Percentiles rank a stretch among this genome's conserved stretches.
Evolutionary conservation across 1,284 basidiomycete genomes (phyloP).

Genomic region (Boletus mariae): DNA sequence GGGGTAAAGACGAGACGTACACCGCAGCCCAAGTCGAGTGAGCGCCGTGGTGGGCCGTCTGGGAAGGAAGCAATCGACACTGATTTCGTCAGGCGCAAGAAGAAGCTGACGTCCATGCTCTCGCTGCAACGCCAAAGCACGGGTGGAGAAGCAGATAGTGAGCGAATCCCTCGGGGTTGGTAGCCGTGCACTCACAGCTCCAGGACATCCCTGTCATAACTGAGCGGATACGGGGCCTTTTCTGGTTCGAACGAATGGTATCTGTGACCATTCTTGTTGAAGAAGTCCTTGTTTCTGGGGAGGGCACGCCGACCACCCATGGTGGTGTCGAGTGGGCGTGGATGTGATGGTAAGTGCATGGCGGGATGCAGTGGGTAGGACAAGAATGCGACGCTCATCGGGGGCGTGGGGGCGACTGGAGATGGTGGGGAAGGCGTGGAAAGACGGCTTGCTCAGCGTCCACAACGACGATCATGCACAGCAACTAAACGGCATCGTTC

Average conservation of each 20-base stretch:
- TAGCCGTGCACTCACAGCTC: constrained; percentile 51
- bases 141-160: background rate
- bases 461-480: constrained; percentile 3
- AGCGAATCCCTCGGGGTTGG: background rate
- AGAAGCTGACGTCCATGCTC: constrained; percentile 53
- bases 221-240: constrained; percentile 67
- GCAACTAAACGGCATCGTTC: background rate
- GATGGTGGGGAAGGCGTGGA: constrained; percentile 14
- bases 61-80: constrained; percentile 55
- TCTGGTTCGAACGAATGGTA: constrained; percentile 66
- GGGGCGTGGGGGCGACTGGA: constrained; percentile 11
- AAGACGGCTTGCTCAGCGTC: constrained; percentile 9
- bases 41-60: constrained; percentile 43
- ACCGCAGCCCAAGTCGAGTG: constrained; percentile 69
- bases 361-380: constrained; percentile 6
- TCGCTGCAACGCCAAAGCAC: constrained; percentile 39
- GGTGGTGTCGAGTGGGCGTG: constrained; percentile 12
- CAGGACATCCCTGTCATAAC: constrained; percentile 60
- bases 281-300: constrained; percentile 51
- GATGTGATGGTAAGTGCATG: constrained; percentile 20
- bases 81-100: constrained; percentile 46
- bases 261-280: constrained; percentile 54
- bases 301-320: constrained; percentile 21
- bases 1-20: constrained; percentile 38
- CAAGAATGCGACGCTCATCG: constrained; percentile 15